These are phyloP conservation scores for Schizochytrium sp. DNA, from an alignment of 108 stramenopile species.

Conservation along the genomic window DNA sequence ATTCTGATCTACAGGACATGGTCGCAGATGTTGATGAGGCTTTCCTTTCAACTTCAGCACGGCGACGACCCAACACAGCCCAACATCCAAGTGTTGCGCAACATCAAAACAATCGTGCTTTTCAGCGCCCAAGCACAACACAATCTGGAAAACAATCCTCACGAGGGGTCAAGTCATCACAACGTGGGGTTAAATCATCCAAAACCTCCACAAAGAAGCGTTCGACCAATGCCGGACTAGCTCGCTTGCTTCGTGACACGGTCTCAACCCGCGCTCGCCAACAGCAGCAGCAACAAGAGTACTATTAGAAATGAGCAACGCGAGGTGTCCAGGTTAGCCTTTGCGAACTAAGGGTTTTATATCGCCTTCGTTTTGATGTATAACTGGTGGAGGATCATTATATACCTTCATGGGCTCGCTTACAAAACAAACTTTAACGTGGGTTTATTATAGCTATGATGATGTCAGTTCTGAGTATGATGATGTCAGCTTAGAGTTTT, in stretches of 20 bases:
- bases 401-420: too few relatives aligned
- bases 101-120: background rate
- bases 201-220: background rate
- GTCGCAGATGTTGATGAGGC: background rate
- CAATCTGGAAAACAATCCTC: background rate
- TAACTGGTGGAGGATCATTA: too few relatives aligned
- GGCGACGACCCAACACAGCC: background rate
- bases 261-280: conserved; percentile 8
- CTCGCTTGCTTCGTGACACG: background rate
- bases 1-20: conserved; percentile 18
- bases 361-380: background rate
- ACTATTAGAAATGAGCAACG: background rate
- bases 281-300: background rate
- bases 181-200: background rate
- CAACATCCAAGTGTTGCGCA: background rate
- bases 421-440: too few relatives aligned
- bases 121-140: background rate
- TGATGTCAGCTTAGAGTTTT: too few relatives aligned
- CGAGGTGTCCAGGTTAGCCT: background rate
- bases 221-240: background rate
- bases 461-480: too few relatives aligned
- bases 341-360: background rate
- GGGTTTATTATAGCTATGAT: too few relatives aligned
- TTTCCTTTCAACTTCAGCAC: background rate
- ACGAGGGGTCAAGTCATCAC: background rate